These are phyloP conservation scores for Tolypocladium paradoxum DNA, from an alignment of 2,329 filamentous ascomycete species.

Conservation along the genomic window DNA sequence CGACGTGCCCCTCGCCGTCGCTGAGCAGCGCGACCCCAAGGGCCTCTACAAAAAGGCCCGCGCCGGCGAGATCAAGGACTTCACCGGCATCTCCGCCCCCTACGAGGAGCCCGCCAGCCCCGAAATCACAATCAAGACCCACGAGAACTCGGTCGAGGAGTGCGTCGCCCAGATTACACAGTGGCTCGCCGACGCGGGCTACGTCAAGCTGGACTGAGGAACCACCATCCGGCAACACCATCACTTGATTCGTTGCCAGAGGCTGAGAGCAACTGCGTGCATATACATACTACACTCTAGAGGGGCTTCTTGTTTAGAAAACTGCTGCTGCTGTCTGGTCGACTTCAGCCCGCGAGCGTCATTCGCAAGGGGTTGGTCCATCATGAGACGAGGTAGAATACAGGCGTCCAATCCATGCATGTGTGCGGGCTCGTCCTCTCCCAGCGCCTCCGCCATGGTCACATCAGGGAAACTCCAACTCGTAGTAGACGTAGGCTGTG, in stretches of 20 bases:
- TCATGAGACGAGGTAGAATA: constrained; percentile 16
- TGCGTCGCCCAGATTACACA: constrained; percentile 75
- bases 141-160: constrained; percentile 76
- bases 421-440: no score
- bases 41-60: constrained; percentile 96
- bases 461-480: constrained; percentile 61
- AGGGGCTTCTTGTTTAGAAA: not conserved
- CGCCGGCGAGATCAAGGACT: constrained; percentile 89
- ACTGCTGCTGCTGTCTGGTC: not conserved
- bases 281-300: not conserved
- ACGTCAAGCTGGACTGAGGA: constrained; percentile 15
- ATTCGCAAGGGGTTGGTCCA: not conserved
- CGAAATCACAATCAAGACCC: constrained; percentile 79
- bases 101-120: constrained; percentile 83
- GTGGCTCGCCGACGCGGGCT: constrained; percentile 62
- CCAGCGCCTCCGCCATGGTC: not conserved
- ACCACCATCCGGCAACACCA: not conserved
- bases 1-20: constrained; percentile 82
- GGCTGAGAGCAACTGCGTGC: not conserved
- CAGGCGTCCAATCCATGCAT: constrained; percentile 11
- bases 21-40: constrained; percentile 93
- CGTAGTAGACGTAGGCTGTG: constrained; percentile 94
- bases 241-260: not conserved
- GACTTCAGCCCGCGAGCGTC: not conserved
- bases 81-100: constrained; percentile 89